Evolutionary conservation across 495 filamentous ascomycete genomes (phyloP), one percentile per base, ranked within the genome.

Genomic region (Penicillium bialowiezense): DNA sequence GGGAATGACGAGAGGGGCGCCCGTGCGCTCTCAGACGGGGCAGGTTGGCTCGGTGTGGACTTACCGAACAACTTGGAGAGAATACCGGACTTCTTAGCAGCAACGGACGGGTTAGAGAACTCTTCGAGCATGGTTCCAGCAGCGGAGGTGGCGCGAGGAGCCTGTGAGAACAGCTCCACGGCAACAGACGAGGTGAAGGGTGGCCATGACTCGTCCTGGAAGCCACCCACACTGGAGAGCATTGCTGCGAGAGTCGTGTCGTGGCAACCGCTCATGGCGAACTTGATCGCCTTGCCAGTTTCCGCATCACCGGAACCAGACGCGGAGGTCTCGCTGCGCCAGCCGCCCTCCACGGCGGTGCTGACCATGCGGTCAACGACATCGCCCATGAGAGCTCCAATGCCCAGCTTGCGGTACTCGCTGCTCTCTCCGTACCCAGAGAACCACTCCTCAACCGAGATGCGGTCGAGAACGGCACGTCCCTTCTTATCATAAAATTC

Each of bases 361-460:
- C 81, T 82, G 10, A 91, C 79, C 91, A 97, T 96, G 3, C 90
- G 77, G 33, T 80, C 76, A n/a, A 90, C 83, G 26, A 96, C 68
- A 62, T 98, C 93, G 2, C 89, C 91, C 58, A 95, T 67, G 14
- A 97, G 68, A 13, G 76, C 80, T 34, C 93, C 93, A 48, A 96
- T 91, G 3, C 95, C 93, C 3, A 98, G 72, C 55, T 73, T 79
- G 5, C 93, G 83, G 72, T 93, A 97, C 67, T 98, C 93, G 19
- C 59, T 67, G 46, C 81, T 90, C 68, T 96, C 90, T 32, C 75
- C 76, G 63, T 91, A 98, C 3, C 92, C 93, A 7, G 82, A 69
- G 61, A 86, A 97, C 93, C 93, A 97, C 70, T 98, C 95, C 54
- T 98, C 93, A 2, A 89, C 84, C 34, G 76, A 81, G 39, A 97